A percentile compares a stretch with the other conserved stretches of the same genome.
These are phyloP conservation scores for Wickerhamomyces xylosicus DNA, from an alignment of 805 yeast genomes.

Conservation along the genomic window DNA sequence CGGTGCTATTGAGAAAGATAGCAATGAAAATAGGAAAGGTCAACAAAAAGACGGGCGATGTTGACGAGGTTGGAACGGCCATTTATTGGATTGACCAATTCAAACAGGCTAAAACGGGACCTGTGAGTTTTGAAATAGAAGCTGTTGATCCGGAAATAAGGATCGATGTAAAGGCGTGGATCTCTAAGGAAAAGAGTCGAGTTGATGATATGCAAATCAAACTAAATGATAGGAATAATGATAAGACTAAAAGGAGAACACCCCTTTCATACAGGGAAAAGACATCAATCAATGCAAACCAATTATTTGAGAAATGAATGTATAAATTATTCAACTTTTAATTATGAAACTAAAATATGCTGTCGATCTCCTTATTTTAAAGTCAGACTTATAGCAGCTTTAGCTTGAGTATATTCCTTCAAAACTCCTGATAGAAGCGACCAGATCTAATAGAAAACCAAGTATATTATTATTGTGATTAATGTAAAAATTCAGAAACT, in stretches of 20 bases:
- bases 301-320: slow-evolving; percentile 10
- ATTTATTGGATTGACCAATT: slow-evolving; percentile 51
- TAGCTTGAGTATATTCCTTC: too few species aligned
- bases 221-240: slow-evolving; percentile 2
- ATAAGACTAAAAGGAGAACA: slow-evolving; percentile 8
- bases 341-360: too few species aligned
- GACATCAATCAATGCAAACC: slow-evolving; percentile 16
- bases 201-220: slow-evolving; percentile 15
- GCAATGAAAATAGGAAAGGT: slow-evolving; percentile 29
- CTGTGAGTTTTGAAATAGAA: slow-evolving; percentile 17
- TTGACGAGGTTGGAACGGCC: slow-evolving; percentile 53
- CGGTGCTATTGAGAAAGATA: slow-evolving; percentile 40
- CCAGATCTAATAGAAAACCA: too few species aligned
- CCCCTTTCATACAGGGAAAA: slow-evolving; percentile 11
- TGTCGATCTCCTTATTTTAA: too few species aligned
- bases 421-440: too few species aligned
- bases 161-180: slow-evolving; percentile 8
- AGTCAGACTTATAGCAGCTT: too few species aligned
- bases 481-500: too few species aligned
- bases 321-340: too few species aligned
- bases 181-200: slow-evolving; percentile 10
- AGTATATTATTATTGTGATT: too few species aligned
- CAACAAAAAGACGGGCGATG: slow-evolving; percentile 22
- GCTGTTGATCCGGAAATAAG: slow-evolving; percentile 7
- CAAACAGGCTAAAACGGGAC: slow-evolving; percentile 39